Conservation (phyloP, 2,329 filamentous ascomycete genomes). For the Sclerotinia spermophila region DNA sequence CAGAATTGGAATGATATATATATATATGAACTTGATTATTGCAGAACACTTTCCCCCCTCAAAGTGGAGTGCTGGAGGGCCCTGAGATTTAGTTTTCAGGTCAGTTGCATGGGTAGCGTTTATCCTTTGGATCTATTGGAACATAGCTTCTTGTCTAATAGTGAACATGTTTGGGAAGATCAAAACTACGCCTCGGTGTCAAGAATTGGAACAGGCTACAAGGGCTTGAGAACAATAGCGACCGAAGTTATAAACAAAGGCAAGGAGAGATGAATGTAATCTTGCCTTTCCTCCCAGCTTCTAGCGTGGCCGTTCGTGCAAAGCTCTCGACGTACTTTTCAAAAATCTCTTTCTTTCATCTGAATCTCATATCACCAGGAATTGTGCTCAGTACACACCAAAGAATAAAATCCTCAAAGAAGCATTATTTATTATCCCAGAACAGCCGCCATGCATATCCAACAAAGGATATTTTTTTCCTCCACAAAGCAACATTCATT, state of each 20-base stretch:
- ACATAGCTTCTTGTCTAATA: background rate
- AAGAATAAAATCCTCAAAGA: background rate
- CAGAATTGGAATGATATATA: background rate
- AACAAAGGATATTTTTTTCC: background rate
- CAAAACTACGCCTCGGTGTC: background rate
- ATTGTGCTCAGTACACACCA: background rate
- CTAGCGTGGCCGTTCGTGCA: too few relatives aligned
- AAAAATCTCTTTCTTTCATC: background rate
- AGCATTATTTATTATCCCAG: slow-evolving; percentile 2
- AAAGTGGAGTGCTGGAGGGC: background rate
- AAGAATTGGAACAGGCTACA: rapidly evolving
- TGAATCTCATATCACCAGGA: too few relatives aligned
- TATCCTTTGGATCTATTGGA: too few relatives aligned
- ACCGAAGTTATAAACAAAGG: background rate
- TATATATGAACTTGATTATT: background rate
- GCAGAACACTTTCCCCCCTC: too few relatives aligned
- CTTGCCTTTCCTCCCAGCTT: background rate
- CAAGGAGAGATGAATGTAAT: too few relatives aligned
- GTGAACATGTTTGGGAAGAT: background rate
- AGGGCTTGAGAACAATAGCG: background rate
- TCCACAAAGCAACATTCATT: background rate
- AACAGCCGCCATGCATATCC: background rate
- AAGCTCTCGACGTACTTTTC: background rate
- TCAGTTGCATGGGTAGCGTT: background rate
- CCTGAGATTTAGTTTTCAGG: rapidly evolving